phyloP scores from a whole-genome alignment of 768 basidiomycete genomes.

The Sutorius australiensis region DNA sequence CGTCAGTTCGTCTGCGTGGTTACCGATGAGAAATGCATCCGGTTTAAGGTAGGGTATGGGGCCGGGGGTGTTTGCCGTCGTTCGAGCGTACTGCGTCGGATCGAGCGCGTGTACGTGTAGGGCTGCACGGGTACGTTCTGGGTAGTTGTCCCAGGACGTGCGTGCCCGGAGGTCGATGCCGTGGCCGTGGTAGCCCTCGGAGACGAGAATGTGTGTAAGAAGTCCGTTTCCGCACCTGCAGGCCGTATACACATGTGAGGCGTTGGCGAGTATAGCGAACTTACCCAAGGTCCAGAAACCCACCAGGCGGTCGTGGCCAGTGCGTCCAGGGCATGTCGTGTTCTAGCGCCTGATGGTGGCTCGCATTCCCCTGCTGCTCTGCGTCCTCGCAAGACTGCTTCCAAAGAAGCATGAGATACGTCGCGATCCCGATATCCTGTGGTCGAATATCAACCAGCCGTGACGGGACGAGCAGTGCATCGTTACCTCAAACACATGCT shows the following conservation, averaged over 20 bases:
- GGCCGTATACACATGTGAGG: not conserved
- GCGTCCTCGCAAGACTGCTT: constrained; percentile 53
- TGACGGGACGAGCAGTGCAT: not conserved
- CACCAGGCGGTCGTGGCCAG: constrained; percentile 79
- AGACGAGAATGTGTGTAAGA: constrained; percentile 78
- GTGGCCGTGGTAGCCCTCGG: constrained; percentile 80
- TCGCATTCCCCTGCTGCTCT: not conserved
- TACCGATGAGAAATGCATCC: constrained; percentile 79
- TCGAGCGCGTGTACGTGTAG: constrained; percentile 72
- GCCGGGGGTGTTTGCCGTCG: not conserved
- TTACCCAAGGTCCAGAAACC: constrained; percentile 88
- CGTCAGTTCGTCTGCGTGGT: constrained; percentile 95
- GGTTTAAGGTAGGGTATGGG: constrained; percentile 34
- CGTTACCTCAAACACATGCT: constrained; percentile 83
- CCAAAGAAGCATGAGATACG: constrained; percentile 91
- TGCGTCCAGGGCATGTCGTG: constrained; percentile 49
- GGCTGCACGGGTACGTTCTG: constrained; percentile 51
- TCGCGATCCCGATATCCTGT: constrained; percentile 93
- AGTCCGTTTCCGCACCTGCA: constrained; percentile 88
- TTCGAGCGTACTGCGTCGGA: constrained; percentile 36
- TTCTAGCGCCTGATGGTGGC: not conserved
- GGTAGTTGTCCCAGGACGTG: constrained; percentile 80
- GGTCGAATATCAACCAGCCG: not conserved
- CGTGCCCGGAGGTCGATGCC: constrained; percentile 88
- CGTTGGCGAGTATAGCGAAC: constrained; percentile 12